phyloP scores from a whole-genome alignment of 768 basidiomycete genomes.

The Boletus eberwhitei region DNA sequence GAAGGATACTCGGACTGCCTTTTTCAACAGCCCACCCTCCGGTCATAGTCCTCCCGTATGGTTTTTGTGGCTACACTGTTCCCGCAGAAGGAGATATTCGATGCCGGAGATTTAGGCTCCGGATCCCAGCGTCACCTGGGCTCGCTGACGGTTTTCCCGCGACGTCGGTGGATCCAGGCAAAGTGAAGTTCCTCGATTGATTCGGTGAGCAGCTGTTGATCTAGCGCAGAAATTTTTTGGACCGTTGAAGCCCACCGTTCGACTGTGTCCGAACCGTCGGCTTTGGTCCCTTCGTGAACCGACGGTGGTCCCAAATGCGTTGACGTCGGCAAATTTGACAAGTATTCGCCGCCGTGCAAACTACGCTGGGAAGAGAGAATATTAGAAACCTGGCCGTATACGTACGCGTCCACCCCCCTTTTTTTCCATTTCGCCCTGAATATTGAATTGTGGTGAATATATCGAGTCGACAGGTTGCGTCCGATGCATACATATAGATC shows the following conservation, averaged over 20 bases:
- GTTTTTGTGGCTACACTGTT: neutral
- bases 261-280: neutral
- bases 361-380: neutral
- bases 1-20: neutral
- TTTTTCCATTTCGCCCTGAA: neutral
- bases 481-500: neutral
- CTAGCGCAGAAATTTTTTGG: neutral
- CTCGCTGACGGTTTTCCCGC: neutral
- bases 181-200: neutral
- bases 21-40: neutral
- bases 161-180: slow-evolving; percentile 2
- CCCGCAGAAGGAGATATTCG: slow-evolving; percentile 2
- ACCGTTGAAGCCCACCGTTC: neutral
- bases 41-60: neutral
- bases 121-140: too few relatives aligned
- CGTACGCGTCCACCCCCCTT: too few relatives aligned
- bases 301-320: neutral
- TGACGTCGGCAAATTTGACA: neutral
- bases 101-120: too few relatives aligned
- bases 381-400: neutral
- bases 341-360: neutral
- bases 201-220: neutral
- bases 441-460: neutral
- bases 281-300: neutral
- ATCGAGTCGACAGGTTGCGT: neutral